Evolutionary conservation across 345 rosid genomes (phyloP).

Genomic region (Eucalyptus marginata): DNA sequence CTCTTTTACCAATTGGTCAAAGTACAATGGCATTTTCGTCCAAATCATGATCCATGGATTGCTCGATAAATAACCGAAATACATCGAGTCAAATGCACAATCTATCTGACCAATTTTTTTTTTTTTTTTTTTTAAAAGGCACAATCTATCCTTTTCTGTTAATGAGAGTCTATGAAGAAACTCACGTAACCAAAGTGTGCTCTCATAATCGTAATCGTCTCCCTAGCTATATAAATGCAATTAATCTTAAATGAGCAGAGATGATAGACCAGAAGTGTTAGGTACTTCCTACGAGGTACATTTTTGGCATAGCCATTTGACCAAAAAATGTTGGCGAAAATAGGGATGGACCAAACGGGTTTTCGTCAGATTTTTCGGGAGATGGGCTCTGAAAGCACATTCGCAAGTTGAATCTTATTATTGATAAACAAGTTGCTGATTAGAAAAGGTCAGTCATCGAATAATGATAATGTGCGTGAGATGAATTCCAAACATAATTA

Average conservation of each 20-base stretch:
- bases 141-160: neutral
- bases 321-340: neutral
- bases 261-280: neutral
- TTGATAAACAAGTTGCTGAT: neutral
- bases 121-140: neutral
- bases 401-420: neutral
- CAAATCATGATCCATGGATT: neutral
- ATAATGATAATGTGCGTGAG: neutral
- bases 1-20: neutral
- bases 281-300: neutral
- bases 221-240: neutral
- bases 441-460: too few species aligned
- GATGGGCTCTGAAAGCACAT: neutral
- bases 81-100: neutral
- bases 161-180: neutral
- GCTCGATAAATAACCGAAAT: neutral
- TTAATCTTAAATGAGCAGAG: neutral
- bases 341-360: neutral
- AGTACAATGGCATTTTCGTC: neutral
- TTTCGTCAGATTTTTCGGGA: neutral
- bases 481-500: too few species aligned
- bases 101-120: neutral
- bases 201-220: neutral
- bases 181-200: neutral
- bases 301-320: neutral